phyloP scores from a whole-genome alignment of 1,284 basidiomycete genomes.

The Violaceomyces palustris region DNA sequence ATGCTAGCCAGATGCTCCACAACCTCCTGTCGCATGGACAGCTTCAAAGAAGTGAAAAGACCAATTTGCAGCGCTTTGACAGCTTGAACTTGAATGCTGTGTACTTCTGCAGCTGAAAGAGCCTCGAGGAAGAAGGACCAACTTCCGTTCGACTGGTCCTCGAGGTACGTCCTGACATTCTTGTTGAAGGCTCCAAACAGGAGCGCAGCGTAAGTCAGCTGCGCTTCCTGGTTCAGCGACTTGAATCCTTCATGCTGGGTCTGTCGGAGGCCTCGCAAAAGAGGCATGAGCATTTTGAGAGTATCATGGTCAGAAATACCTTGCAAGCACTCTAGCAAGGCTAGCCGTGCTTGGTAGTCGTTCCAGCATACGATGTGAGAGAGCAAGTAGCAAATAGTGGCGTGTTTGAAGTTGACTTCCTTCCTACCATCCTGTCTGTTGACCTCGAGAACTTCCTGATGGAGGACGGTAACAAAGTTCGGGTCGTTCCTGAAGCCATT shows the following conservation, averaged over 20 bases:
- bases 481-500: conserved; percentile 63
- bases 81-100: conserved; percentile 21
- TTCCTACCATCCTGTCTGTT: conserved; percentile 63
- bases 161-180: conserved; percentile 58
- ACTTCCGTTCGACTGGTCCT: conserved; percentile 54
- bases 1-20: conserved; percentile 57
- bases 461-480: conserved; percentile 62
- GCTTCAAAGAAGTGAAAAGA: conserved; percentile 59
- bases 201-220: conserved; percentile 57
- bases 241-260: too few relatives aligned
- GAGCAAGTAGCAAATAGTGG: conserved; percentile 70
- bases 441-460: conserved; percentile 61
- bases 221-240: too few relatives aligned
- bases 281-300: conserved; percentile 63
- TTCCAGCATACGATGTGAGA: conserved; percentile 72
- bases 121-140: conserved; percentile 23
- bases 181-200: conserved; percentile 60
- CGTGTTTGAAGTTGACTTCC: conserved; percentile 63
- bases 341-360: conserved; percentile 58
- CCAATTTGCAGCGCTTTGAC: conserved; percentile 56
- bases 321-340: conserved; percentile 62
- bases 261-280: conserved; percentile 59
- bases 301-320: conserved; percentile 65
- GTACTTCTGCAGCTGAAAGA: conserved; percentile 8
- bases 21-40: conserved; percentile 60